phyloP scores from a whole-genome alignment of 2,329 filamentous ascomycete genomes.

The Lachnellula hyalina region DNA sequence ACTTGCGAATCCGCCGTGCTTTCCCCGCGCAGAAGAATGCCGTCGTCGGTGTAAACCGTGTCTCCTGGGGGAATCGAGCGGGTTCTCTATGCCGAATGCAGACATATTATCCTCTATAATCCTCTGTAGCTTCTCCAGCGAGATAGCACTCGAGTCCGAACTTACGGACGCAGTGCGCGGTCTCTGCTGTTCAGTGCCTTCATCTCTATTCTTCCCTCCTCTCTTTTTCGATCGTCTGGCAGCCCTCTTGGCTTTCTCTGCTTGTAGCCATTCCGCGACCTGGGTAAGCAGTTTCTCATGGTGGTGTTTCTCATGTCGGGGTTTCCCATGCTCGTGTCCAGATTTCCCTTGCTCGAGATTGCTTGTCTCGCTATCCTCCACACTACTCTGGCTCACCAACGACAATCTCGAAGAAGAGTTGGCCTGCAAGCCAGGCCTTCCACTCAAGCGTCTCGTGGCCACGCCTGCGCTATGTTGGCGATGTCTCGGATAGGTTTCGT shows the following conservation, averaged over 20 bases:
- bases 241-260: slow-evolving; percentile 66
- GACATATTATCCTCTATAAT: slow-evolving; percentile 67
- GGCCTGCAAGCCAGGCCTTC: slow-evolving; percentile 18
- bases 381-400: slow-evolving; percentile 19
- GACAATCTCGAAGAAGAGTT: slow-evolving; percentile 21
- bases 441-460: slow-evolving; percentile 22
- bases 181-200: slow-evolving; percentile 14
- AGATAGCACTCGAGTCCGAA: slow-evolving; percentile 64
- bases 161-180: slow-evolving; percentile 50
- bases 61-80: slow-evolving; percentile 19
- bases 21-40: slow-evolving; percentile 15
- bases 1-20: slow-evolving; percentile 44
- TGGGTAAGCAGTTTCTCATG: slow-evolving; percentile 60
- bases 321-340: slow-evolving; percentile 21
- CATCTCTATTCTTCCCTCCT: slow-evolving; percentile 16
- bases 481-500: slow-evolving; percentile 16
- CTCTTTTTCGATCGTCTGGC: slow-evolving; percentile 45
- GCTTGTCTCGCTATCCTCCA: slow-evolving; percentile 23
- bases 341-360: slow-evolving; percentile 15
- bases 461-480: slow-evolving; percentile 26
- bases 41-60: slow-evolving; percentile 7
- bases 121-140: slow-evolving; percentile 73
- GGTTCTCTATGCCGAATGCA: slow-evolving; percentile 30
- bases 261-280: slow-evolving; percentile 76
- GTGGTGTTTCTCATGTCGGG: slow-evolving; percentile 30